phyloP scores from a whole-genome alignment of 768 basidiomycete genomes.

The Amanita exitialis region DNA sequence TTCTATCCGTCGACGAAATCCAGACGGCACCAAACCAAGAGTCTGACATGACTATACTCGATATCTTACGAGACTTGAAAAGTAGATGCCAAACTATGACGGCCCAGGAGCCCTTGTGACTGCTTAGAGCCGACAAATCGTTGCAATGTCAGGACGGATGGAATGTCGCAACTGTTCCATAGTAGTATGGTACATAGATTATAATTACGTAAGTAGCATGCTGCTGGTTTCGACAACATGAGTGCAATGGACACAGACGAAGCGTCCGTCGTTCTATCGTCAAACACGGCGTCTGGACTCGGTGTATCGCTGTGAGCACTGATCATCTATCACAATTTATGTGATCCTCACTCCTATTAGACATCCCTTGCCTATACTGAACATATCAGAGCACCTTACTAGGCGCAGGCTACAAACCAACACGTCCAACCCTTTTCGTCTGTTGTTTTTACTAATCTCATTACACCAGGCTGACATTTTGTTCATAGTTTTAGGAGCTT shows the following conservation, averaged over 20 bases:
- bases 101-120: not conserved
- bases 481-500: slow-evolving; percentile 73
- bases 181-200: not conserved
- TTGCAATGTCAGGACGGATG: not conserved
- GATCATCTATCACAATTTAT: not conserved
- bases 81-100: not conserved
- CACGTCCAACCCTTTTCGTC: slow-evolving; percentile 55
- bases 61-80: not conserved
- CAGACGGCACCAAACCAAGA: not conserved
- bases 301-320: slow-evolving; percentile 60
- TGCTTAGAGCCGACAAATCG: not conserved
- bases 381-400: slow-evolving; percentile 93
- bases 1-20: slow-evolving; percentile 16
- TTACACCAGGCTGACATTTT: not conserved
- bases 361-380: slow-evolving; percentile 93
- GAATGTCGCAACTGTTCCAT: not conserved
- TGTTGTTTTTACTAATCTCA: slow-evolving; percentile 2
- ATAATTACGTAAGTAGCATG: not conserved
- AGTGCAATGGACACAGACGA: slow-evolving; percentile 76
- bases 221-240: slow-evolving; percentile 17
- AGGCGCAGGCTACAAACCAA: slow-evolving; percentile 70
- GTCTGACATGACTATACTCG: not conserved
- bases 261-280: slow-evolving; percentile 61
- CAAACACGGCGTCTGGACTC: slow-evolving; percentile 63
- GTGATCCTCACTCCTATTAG: slow-evolving; percentile 31